Base-by-base conservation (phyloP, 164 flowering plant species). In the Echeveria elegans region DNA sequence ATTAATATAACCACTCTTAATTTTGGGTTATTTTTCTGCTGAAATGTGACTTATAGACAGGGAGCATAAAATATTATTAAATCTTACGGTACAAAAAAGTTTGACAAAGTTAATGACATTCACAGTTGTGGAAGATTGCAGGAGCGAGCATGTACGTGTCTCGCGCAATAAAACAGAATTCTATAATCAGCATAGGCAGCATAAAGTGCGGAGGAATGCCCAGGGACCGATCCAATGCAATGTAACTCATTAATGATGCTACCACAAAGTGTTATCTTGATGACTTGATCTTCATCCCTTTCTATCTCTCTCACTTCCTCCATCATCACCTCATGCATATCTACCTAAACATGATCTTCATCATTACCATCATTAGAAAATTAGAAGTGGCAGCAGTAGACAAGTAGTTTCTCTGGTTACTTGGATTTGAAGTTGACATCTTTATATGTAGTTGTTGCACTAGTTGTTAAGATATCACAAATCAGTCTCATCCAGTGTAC, bases 151-250 rank as follows among this genome's bases (percentile, higher is more conserved):
- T 50, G 56, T 50, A n/a, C n/a, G n/a, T n/a, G n/a, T n/a, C 26
- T 50, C 24, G 12, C 24, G 21, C 53, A 18, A 19, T n/a, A n/a
- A 18, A 47, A 47, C 21, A 18, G 11, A 21, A 2, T 21, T 50
- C 28, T 21, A 50, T 50, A 50, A 50, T n/a, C 56, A 6, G 56
- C 26, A n/a, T 23, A n/a, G 28, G 28, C 26, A 50, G 56, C 56
- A 50, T 10, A 50, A 50, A 50, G 10, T 50, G 56, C 56, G 56
- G 56, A 50, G 56, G 28, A 45, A 47, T n/a, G n/a, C 28, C 5
- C 56, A 50, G 56, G 21, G 26, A 50, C 56, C 56, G 56, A 50
- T 50, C 56, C 56, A 50, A 21, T n/a, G n/a, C n/a, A n/a, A n/a
- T 50, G 56, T 50, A 21, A 50, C 26, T 23, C 28, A 50, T 50